Conservation (phyloP, 768 basidiomycete genomes). For the Scleroderma bovista region DNA sequence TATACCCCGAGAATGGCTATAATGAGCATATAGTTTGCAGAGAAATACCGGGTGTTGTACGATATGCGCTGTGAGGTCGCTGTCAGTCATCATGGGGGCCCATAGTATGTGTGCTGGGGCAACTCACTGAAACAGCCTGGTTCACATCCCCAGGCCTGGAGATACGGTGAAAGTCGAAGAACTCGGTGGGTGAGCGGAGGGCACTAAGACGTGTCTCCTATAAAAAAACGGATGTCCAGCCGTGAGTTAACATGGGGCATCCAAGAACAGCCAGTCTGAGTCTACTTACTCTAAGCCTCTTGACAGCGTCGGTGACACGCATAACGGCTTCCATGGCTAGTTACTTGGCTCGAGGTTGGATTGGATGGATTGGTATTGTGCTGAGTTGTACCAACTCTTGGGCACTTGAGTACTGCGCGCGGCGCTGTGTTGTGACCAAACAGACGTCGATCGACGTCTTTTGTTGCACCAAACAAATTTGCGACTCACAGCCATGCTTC, state of each 20-base stretch:
- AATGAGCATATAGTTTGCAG: constrained; percentile 85
- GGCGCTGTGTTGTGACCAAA: too few relatives aligned
- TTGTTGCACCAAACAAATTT: neutral
- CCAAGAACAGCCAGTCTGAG: constrained; percentile 4
- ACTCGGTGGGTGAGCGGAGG: constrained; percentile 66
- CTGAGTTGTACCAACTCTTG: too few relatives aligned
- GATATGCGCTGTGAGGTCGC: constrained; percentile 65
- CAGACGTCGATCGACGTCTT: too few relatives aligned
- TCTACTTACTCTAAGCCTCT: constrained; percentile 58
- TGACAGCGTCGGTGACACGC: constrained; percentile 63
- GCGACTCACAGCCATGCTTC: constrained; percentile 49
- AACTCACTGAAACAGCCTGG: constrained; percentile 69
- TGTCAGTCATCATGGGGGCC: neutral
- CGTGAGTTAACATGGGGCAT: constrained; percentile 1
- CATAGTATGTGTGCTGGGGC: too few relatives aligned
- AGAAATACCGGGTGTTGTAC: constrained; percentile 90
- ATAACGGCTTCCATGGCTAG: constrained; percentile 57
- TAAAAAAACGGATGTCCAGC: neutral
- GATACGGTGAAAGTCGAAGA: constrained; percentile 79
- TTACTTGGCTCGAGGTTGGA: neutral
- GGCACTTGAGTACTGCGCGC: too few relatives aligned
- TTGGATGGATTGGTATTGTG: too few relatives aligned
- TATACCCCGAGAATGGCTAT: constrained; percentile 77
- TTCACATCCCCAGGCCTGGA: constrained; percentile 83
- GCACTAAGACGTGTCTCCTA: constrained; percentile 79